Percentiles rank a stretch among this genome's conserved stretches.
phyloP scores from a whole-genome alignment of 2,329 filamentous ascomycete species.

The Alternaria ventricosa region DNA sequence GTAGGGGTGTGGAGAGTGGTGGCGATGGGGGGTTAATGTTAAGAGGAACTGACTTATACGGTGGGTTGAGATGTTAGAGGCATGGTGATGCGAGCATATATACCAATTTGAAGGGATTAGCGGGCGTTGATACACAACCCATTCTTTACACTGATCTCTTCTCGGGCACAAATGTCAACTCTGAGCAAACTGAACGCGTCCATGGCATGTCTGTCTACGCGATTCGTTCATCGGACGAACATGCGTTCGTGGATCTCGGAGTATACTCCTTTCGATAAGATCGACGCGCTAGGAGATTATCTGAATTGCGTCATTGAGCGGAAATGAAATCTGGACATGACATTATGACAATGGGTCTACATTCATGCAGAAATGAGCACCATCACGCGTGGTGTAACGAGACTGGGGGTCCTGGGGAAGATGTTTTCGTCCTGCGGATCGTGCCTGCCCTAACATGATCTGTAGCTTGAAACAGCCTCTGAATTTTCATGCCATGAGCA shows the following conservation, averaged over 20 bases:
- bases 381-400: not conserved
- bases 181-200: not conserved
- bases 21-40: not conserved
- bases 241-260: constrained; percentile 10
- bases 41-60: not conserved
- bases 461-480: not conserved
- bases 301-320: not conserved
- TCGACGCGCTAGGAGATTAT: constrained; percentile 5
- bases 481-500: not conserved
- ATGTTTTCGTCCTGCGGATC: not conserved
- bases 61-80: not conserved
- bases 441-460: not conserved
- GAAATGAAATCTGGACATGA: not conserved
- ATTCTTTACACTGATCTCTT: not conserved
- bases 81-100: not conserved
- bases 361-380: not conserved
- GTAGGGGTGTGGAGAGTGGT: not conserved
- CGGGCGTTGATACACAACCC: not conserved
- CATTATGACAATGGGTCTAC: not conserved
- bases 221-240: constrained; percentile 1
- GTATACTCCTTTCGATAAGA: constrained; percentile 1
- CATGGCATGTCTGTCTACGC: not conserved
- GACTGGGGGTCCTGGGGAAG: not conserved
- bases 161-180: not conserved
- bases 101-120: not conserved